Percentiles rank a stretch among this genome's conserved stretches.
Conservation (phyloP, 768 basidiomycete genomes). For the Podaxis mareebaensis region DNA sequence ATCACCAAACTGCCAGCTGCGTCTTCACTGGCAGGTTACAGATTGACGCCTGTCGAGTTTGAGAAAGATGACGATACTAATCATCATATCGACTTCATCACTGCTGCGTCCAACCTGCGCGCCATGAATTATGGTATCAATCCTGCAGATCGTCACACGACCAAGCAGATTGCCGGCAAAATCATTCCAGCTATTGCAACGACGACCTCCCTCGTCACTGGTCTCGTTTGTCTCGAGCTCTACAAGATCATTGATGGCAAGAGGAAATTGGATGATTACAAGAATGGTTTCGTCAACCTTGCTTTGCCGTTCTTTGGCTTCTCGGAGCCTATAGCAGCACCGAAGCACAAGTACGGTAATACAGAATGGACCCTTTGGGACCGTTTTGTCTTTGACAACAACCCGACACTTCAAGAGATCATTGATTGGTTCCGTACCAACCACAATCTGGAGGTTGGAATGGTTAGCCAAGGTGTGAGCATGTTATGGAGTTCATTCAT, state of each 20-base stretch:
- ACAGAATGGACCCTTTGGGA: conserved; percentile 99
- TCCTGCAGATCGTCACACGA: conserved; percentile 84
- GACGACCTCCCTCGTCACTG: conserved; percentile 94
- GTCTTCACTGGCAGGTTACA: conserved; percentile 93
- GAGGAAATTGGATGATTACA: conserved; percentile 90
- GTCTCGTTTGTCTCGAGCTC: conserved; percentile 92
- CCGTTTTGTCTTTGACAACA: conserved; percentile 87
- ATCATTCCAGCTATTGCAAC: conserved; percentile 99
- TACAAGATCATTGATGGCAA: conserved; percentile 99
- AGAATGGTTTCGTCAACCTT: conserved; percentile 98
- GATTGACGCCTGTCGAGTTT: conserved; percentile 92
- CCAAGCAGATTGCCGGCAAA: conserved; percentile 98
- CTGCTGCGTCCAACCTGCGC: conserved; percentile 94
- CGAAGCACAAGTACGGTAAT: conserved; percentile 84
- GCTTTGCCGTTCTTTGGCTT: conserved; percentile 99
- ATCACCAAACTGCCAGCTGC: conserved; percentile 79
- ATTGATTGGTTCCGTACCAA: conserved; percentile 80
- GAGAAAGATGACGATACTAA: conserved; percentile 99
- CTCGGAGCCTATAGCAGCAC: conserved; percentile 92
- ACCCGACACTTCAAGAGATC: conserved; percentile 87
- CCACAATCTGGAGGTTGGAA: conserved; percentile 85
- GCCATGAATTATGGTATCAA: conserved; percentile 93
- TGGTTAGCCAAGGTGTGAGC: conserved; percentile 97
- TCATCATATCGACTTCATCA: conserved; percentile 98
- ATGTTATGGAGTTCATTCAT: conserved; percentile 98